Base-by-base conservation (phyloP, 768 basidiomycete genomes). In the Auricularia sp. region DNA sequence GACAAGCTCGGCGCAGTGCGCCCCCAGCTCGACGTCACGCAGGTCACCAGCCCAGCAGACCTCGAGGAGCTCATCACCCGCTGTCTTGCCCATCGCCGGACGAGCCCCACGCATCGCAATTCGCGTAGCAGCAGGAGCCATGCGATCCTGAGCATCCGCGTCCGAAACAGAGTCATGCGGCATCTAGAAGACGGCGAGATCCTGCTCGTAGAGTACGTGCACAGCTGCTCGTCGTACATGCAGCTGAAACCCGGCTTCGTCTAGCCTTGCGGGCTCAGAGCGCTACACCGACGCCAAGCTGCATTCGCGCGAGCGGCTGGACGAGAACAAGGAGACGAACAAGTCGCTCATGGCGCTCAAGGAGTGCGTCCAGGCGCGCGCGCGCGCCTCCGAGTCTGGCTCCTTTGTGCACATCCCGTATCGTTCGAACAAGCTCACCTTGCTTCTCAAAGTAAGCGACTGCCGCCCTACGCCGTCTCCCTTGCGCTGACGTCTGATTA, bases 361-460 rank as follows among this genome's bases (percentile, higher is more conserved):
- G 68, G 76, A 77, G 47, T 77, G 76, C 54, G 76, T 77, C 18
- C 73, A 73, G 29, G 75, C 76, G 35, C 76, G 74, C 64, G 76
- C 76, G 18, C 75, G 73, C 65, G 75, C 75, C 68, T 74, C 73
- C 10, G 75, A 77, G 63, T 76, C 75, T 42, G 64, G 44, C 21
- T 73, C 73, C 24, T 77, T 76, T 61, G 75, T 76, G 33, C 75
- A 77, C 64, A 76, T 77, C 42, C 76, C 76, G 0, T 77, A 72
- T 70, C 69, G 76, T 37, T 47, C 69, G 16, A 76, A 75, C 69
- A 75, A 74, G 62, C 68, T 77, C 51, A 77, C 76, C 4, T 73
- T 76, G 72, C 68, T 77, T 34, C 72, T 77, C 44, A 77, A 76
- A 66, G 75, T 74, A 4, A 13, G 67, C 59, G 6, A 21, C 8